phyloP scores from a whole-genome alignment of 2,329 filamentous ascomycete genomes.

The Sclerotinia borealis region DNA sequence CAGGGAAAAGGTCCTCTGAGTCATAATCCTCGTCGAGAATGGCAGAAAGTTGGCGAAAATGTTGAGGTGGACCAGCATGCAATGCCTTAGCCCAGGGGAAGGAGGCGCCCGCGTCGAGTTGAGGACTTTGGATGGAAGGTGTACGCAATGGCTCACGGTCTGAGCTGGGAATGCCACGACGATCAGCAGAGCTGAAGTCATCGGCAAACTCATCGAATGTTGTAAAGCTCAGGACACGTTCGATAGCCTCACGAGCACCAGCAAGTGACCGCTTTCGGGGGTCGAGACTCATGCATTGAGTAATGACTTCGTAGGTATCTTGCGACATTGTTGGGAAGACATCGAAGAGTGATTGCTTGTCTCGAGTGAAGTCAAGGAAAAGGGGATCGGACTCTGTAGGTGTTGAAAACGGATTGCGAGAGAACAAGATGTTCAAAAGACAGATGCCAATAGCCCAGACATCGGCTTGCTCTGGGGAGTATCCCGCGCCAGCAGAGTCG shows the following conservation, averaged over 20 bases:
- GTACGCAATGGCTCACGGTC: constrained; percentile 94
- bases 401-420: constrained; percentile 89
- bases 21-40: constrained; percentile 77
- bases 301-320: constrained; percentile 92
- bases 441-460: constrained; percentile 98
- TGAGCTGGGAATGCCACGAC: constrained; percentile 70
- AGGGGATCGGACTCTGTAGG: constrained; percentile 87
- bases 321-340: constrained; percentile 98
- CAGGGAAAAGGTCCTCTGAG: constrained; percentile 74
- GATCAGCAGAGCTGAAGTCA: constrained; percentile 84
- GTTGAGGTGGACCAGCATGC: constrained; percentile 64
- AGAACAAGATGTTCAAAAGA: constrained; percentile 92
- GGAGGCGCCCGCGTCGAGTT: constrained; percentile 72
- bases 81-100: constrained; percentile 96
- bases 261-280: constrained; percentile 79
- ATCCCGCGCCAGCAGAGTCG: constrained; percentile 78
- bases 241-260: constrained; percentile 70
- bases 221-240: constrained; percentile 82
- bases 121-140: constrained; percentile 85
- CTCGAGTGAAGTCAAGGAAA: constrained; percentile 86
- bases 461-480: constrained; percentile 88
- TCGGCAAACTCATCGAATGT: constrained; percentile 86
- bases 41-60: constrained; percentile 75
- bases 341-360: constrained; percentile 94
- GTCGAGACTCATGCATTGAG: constrained; percentile 84